Evolutionary conservation across 345 rosid genomes (phyloP), one percentile per base, ranked within the genome.

Genomic region (Euphorbia tirucalli): DNA sequence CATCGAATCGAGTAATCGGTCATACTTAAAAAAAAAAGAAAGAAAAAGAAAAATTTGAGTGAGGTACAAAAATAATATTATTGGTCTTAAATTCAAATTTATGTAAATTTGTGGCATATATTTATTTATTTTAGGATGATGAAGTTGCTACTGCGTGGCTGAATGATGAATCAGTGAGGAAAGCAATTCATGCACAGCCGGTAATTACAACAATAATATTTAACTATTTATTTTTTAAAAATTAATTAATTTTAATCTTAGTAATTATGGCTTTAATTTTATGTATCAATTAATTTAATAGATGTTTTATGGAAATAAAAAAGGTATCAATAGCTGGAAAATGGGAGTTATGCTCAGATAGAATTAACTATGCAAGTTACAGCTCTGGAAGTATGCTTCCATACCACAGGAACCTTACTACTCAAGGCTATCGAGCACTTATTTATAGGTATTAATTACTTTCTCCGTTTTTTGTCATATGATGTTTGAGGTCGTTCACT

Each of bases 371-470:
- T 70, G 0, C 39, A 4, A 8, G 21, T 4, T 74, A 25, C 18
- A 74, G 80, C 60, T 71, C 88, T 19, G 90, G 89, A 27, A 83
- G 79, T 46, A 83, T 87, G 87, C 58, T 88, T 10, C 79, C 74
- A 31, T 82, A 74, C 78, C 92, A 86, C 74, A 71, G n/a, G 39
- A 75, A 64, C 31, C 74, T 88, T 9, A 88, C 93, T 5, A 19
- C 63, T 22, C 77, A 70, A 66, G 86, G 86, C 13, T 85, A 83
- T 55, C 70, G 89, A 27, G 93, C 82, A 19, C 88, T 86, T 39
- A 85, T 88, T 18, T 88, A 71, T 69, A 85, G 90, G 93, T 86
- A 69, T 22, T 37, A n/a, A n/a, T n/a, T n/a, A n/a, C n/a, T n/a
- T n/a, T n/a, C n/a, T n/a, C n/a, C n/a, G n/a, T n/a, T n/a, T n/a